Evolutionary conservation across 2,329 filamentous ascomycete genomes (phyloP).

Genomic region (Diaporthe vexans): DNA sequence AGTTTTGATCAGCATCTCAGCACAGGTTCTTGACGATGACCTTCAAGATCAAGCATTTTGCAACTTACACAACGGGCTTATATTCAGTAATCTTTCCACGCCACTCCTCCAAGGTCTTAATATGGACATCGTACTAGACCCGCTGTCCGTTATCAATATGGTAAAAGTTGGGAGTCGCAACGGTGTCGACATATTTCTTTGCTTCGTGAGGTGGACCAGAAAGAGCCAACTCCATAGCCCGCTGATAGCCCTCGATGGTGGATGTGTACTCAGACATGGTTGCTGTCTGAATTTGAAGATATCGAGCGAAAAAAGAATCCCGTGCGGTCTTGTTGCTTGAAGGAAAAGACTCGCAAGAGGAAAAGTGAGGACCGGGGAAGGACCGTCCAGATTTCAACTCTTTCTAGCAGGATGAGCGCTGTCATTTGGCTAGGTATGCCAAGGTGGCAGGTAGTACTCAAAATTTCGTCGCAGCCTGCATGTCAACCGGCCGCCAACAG

Average conservation of each 20-base stretch:
- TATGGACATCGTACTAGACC: constrained; percentile 42
- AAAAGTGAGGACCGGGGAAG: no score
- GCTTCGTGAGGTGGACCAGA: constrained; percentile 43
- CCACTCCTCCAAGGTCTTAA: constrained; percentile 48
- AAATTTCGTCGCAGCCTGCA: no score
- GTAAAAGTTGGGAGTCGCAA: constrained; percentile 43
- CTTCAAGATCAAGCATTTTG: not conserved
- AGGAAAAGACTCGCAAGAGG: no score
- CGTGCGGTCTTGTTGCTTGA: no score
- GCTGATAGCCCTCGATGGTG: constrained; percentile 47
- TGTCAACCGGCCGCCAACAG: no score
- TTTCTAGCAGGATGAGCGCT: no score
- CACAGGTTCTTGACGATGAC: not conserved
- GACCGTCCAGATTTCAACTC: no score
- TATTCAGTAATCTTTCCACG: constrained; percentile 48
- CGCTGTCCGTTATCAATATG: constrained; percentile 48
- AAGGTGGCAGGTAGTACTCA: no score
- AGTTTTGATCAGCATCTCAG: not conserved
- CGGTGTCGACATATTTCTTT: constrained; percentile 38
- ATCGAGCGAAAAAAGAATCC: no score
- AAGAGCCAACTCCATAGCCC: constrained; percentile 46
- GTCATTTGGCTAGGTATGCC: no score
- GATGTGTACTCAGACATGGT: constrained; percentile 48
- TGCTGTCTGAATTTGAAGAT: not conserved
- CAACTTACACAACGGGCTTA: constrained; percentile 48